Evolutionary conservation across 2,329 filamentous ascomycete genomes (phyloP).

Genomic region (Ophiostoma himal-ulmi): DNA sequence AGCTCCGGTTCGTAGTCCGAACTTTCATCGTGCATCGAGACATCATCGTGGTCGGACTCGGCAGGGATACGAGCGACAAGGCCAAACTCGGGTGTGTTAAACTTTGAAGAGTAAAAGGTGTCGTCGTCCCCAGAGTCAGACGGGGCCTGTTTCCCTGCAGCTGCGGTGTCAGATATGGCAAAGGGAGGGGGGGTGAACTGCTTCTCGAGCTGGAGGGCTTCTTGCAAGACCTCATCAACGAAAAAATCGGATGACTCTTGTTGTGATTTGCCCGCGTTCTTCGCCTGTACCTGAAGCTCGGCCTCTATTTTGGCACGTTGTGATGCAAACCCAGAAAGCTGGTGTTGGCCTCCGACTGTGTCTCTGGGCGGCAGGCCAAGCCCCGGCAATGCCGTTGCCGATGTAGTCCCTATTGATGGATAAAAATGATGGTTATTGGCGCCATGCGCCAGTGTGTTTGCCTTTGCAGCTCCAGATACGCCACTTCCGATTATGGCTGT

Average conservation of each 20-base stretch:
- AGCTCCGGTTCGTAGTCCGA: conserved; percentile 35
- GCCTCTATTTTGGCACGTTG: conserved; percentile 79
- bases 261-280: conserved; percentile 50
- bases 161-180: conserved; percentile 7
- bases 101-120: conserved; percentile 91
- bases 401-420: neutral
- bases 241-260: conserved; percentile 58
- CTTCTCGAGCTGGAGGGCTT: conserved; percentile 65
- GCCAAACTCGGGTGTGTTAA: conserved; percentile 64
- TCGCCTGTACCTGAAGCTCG: conserved; percentile 67
- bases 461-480: conserved; percentile 21
- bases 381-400: conserved; percentile 22
- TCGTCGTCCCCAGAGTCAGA: conserved; percentile 83
- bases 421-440: neutral
- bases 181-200: conserved; percentile 54
- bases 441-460: neutral
- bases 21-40: conserved; percentile 35
- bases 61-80: conserved; percentile 46
- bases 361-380: conserved; percentile 3
- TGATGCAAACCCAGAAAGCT: conserved; percentile 73
- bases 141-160: conserved; percentile 2
- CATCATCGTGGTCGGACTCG: conserved; percentile 37
- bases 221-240: conserved; percentile 65
- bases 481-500: conserved; percentile 31
- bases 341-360: conserved; percentile 54